phyloP scores from a whole-genome alignment of 306 rosid species.

The Rubus parviflorus region DNA sequence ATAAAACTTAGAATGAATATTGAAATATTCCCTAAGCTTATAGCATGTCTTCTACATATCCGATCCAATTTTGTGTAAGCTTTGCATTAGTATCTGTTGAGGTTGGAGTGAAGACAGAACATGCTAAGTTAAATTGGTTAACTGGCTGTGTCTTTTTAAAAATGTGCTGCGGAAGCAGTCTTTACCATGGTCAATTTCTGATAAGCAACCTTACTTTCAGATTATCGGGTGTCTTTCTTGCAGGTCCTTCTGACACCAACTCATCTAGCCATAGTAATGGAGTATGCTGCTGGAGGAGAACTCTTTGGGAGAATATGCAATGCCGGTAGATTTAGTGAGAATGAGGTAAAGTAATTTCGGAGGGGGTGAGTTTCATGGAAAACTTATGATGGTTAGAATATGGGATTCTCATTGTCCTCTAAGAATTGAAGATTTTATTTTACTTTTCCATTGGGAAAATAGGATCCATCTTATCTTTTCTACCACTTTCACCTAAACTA shows the following conservation, averaged over 20 bases:
- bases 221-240: conserved; percentile 31
- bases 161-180: not conserved
- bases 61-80: not conserved
- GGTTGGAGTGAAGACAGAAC: not conserved
- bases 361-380: not conserved
- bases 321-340: conserved; percentile 82
- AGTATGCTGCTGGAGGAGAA: conserved; percentile 89
- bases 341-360: conserved; percentile 52
- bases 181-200: not conserved
- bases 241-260: conserved; percentile 80
- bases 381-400: not conserved
- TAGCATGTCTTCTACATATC: not conserved
- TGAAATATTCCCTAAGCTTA: not conserved
- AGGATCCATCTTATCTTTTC: not conserved
- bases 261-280: conserved; percentile 85
- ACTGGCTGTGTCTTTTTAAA: not conserved
- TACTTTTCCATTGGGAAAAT: not conserved
- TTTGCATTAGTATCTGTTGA: conserved; percentile 7
- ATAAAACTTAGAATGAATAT: not conserved
- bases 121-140: not conserved
- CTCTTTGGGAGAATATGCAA: conserved; percentile 67
- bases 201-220: not conserved
- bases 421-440: conserved; percentile 3
- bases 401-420: not conserved
- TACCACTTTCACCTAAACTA: not conserved